Base-by-base conservation (phyloP, 1,139 yeast species). In the Debaryomyces robertsiae region DNA sequence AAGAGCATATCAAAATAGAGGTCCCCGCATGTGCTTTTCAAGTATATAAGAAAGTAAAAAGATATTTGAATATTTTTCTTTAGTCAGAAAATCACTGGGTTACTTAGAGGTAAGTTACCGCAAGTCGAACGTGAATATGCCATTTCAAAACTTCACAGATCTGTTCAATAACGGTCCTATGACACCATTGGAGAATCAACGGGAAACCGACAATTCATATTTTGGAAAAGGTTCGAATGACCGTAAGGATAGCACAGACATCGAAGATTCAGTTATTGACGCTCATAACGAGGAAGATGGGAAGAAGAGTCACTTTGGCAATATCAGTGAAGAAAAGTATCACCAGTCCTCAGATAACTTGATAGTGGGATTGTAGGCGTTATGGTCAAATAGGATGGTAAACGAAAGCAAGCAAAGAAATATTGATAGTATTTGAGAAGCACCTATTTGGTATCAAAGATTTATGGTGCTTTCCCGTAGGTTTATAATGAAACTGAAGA, bases 321-420 rank as follows among this genome's bases (percentile, higher is more conserved):
- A 58, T 23, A 55, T 55, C 25, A 47, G 43, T 27, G 58, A 61
- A 38, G 61, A 59, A 36, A 47, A 45, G 41, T 57, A 47, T 44
- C 58, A 59, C 46, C 50, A 43, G 45, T 60, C 65, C 6, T 57
- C 64, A 9, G 70, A 65, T 46, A 63, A 65, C 47, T 59, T 65
- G 44, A 61, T 60, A 44, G 59, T 64, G 32, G 61, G 67, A 9
- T 60, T 61, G 50, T 61, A 47, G 43, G 27, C 23, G 33, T n/a
- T n/a, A n/a, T n/a, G n/a, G n/a, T n/a, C n/a, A n/a, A n/a, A n/a
- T n/a, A n/a, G n/a, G 32, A 17, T 15, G 32, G 14, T 9, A 7
- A 4, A 14, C 11, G 13, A 13, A 17, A 19, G 22, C 22, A 19
- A 19, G 22, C 22, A 19, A 19, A 19, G 7, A 7, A 5, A 19